Base-by-base conservation (phyloP, 495 filamentous ascomycete genomes). In the Talaromyces proteolyticus region DNA sequence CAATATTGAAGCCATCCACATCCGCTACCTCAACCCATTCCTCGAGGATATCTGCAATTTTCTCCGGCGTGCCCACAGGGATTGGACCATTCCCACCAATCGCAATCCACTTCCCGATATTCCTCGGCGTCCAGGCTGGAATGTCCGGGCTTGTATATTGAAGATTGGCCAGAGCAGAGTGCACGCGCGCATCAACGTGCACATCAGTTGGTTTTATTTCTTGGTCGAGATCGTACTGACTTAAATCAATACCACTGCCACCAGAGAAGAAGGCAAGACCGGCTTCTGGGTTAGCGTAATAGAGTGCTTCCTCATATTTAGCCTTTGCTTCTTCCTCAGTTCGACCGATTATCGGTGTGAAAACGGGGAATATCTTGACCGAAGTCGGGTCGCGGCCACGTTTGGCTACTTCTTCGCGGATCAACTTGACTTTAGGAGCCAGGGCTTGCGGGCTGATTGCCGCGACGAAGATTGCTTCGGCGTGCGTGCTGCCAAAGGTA, bases 1-100 rank as follows among this genome's bases (percentile, higher is more conserved):
- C 68, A 60, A 79, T 67, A 57, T 79, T 80, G 53, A 78, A 78
- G 0, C 72, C 76, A 60, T 79, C 74, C 24, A 75, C 63, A 39
- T 67, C 75, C 3, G 65, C 63, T 24, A 72, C 63, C 3, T 57
- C 54, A 2, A 76, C 60, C 76, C 77, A 79, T 41, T 56, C 53
- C 57, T 77, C 72, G 36, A 78, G 48, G 40, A 69, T 66, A 59
- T 80, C 75, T 2, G 74, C 76, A 2, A 80, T 70, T 23, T 64
- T 52, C 18, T 55, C 49, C 11, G 49, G 45, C 6, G 52, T 44
- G 34, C 55, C 52, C 29, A 54, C 44, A 6, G 48, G 51, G 43
- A 57, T 43, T 3, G 55, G 51, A 10, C 55, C 51, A 34, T 51
- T 52, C 26, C 37, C 47, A 20, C 55, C 52, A 42, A 57, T 50